A percentile compares a stretch with the other conserved stretches of the same genome.
Conservation (phyloP, 2,329 filamentous ascomycete species). For the Tolypocladium sp. region DNA sequence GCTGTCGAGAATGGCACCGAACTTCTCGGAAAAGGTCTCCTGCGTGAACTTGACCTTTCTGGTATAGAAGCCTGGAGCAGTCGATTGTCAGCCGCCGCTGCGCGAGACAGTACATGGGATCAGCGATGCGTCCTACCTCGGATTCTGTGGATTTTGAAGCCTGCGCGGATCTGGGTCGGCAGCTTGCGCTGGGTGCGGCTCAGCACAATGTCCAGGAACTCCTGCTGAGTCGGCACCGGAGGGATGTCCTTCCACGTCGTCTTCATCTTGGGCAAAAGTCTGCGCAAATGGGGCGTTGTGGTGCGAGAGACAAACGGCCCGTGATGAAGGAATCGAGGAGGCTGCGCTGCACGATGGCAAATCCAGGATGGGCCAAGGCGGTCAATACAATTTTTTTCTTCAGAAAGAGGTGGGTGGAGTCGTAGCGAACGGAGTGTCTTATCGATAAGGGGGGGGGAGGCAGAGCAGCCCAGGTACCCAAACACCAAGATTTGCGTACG, state of each 20-base stretch:
- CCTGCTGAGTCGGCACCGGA: constrained; percentile 82
- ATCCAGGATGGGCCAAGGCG: constrained; percentile 14
- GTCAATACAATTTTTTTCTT: constrained; percentile 22
- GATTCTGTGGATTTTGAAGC: constrained; percentile 91
- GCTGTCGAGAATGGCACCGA: constrained; percentile 80
- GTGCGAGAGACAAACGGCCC: neutral
- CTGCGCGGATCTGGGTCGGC: constrained; percentile 89
- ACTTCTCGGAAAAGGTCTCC: constrained; percentile 93
- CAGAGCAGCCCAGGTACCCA: neutral
- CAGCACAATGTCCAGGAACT: constrained; percentile 96
- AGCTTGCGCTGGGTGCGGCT: constrained; percentile 86
- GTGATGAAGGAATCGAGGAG: constrained; percentile 4
- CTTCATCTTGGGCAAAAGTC: constrained; percentile 40
- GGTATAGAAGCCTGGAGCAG: constrained; percentile 72
- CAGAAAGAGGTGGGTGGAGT: constrained; percentile 12
- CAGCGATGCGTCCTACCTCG: constrained; percentile 35
- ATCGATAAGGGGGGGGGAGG: constrained; percentile 19
- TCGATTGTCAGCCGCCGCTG: constrained; percentile 8
- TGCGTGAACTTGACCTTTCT: constrained; percentile 97
- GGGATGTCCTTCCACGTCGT: constrained; percentile 69
- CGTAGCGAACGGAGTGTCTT: constrained; percentile 7
- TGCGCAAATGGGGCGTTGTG: neutral
- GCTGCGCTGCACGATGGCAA: constrained; percentile 10
- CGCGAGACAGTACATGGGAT: neutral
- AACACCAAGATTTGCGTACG: neutral